Evolutionary conservation across 805 yeast species (phyloP).

Genomic region (Candida qinlingensis): DNA sequence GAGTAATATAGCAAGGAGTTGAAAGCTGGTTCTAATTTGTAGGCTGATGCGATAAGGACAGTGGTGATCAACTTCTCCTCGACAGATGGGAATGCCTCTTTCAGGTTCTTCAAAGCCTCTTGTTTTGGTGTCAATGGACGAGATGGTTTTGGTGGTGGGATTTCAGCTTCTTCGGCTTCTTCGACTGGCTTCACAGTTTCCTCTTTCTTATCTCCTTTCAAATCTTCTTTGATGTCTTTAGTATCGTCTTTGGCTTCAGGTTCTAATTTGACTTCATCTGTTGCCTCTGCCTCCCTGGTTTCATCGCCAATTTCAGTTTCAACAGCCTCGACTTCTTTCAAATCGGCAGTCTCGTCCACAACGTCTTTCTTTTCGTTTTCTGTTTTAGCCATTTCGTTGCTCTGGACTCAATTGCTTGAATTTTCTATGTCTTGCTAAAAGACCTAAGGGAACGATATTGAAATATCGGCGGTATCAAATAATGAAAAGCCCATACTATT

Average conservation of each 20-base stretch:
- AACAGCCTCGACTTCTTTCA: slow-evolving; percentile 10
- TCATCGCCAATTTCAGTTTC: slow-evolving; percentile 12
- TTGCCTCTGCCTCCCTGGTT: slow-evolving; percentile 4
- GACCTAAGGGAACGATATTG: no score
- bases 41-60: slow-evolving; percentile 79
- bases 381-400: slow-evolving; percentile 13
- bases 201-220: slow-evolving; percentile 4
- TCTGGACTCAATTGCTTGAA: neutral
- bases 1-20: slow-evolving; percentile 76
- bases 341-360: neutral
- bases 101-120: slow-evolving; percentile 51
- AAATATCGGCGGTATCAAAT: no score
- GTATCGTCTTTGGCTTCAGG: slow-evolving; percentile 8
- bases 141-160: slow-evolving; percentile 44
- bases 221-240: slow-evolving; percentile 7
- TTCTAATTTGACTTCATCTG: neutral
- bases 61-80: slow-evolving; percentile 72
- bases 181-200: neutral
- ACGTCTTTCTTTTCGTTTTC: neutral
- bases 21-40: slow-evolving; percentile 79
- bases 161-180: slow-evolving; percentile 8
- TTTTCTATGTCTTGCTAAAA: no score
- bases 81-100: slow-evolving; percentile 80
- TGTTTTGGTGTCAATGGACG: slow-evolving; percentile 62
- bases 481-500: no score